Evolutionary conservation across 345 rosid species (phyloP), one percentile per base, ranked within the genome.

Genomic region (Salix suchowensis): DNA sequence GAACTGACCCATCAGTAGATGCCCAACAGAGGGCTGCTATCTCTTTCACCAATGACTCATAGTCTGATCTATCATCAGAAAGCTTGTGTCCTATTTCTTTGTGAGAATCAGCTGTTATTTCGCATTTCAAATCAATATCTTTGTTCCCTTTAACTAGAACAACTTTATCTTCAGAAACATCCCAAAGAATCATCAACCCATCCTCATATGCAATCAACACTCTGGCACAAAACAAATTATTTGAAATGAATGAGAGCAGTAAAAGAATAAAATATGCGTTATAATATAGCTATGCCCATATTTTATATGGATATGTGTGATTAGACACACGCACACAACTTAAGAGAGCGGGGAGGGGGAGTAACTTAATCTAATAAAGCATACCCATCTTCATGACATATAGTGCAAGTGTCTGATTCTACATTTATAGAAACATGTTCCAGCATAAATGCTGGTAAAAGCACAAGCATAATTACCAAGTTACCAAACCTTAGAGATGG

Each of bases 1-100:
- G 84, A 72, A 81, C 71, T 8, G 84, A 72, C 19, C 84, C 84
- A 62, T 73, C 52, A 26, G 21, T 69, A 61, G 84, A 81, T 67
- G 77, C 74, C 84, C 84, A 81, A 64, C 84, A 81, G 15, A 81
- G 76, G 74, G 84, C 66, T n/a, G 74, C 70, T 77, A 81, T 81
- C 68, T 81, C 84, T 73, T 81, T 81, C 30, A 73, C 80, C 34
- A 52, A 6, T 37, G 67, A 72, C 66, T 80, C 76, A 21, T 62
- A 30, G 11, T 73, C 77, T 32, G 76, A 79, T 46, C 46, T 21
- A 79, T 62, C 58, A 60, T 73, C 80, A 40, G 76, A 70, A 62
- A 70, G 71, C 32, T 72, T 71, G 30, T 30, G 70, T 44, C 61
- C n/a, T 3, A 4, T 9, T 44, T 75, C 77, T 55, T 61, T 69